A percentile compares a stretch with the other conserved stretches of the same genome.
These are phyloP conservation scores for Cucurbita ficifolia DNA, from an alignment of 306 rosid species.

Conservation along the genomic window DNA sequence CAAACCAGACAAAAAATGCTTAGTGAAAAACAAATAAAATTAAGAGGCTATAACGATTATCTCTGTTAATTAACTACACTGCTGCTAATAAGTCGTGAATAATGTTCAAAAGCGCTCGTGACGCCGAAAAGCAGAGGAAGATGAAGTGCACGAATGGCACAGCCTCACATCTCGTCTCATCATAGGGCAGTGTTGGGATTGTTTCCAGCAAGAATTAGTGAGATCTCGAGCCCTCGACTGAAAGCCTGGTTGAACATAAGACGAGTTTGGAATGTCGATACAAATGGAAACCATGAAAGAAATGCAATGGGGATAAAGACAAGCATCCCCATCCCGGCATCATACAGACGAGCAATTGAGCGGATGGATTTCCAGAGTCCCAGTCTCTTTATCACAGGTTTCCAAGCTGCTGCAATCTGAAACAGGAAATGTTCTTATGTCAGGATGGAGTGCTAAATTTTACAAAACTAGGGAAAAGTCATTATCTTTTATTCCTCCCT, in stretches of 20 bases:
- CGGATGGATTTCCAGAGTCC: conserved; percentile 81
- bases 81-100: not conserved
- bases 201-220: conserved; percentile 84
- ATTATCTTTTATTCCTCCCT: not conserved
- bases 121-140: not conserved
- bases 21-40: not conserved
- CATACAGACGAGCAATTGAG: conserved; percentile 70
- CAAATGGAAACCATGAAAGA: conserved; percentile 83
- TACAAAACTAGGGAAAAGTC: not conserved
- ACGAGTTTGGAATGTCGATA: conserved; percentile 83
- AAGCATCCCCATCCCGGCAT: conserved; percentile 93
- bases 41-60: not conserved
- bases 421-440: conserved; percentile 7
- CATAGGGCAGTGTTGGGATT: conserved; percentile 58
- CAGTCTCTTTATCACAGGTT: conserved; percentile 54
- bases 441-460: not conserved
- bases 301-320: conserved; percentile 74
- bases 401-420: conserved; percentile 94
- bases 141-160: not conserved
- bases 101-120: not conserved
- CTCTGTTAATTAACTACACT: not conserved
- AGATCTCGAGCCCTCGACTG: conserved; percentile 86
- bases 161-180: not conserved
- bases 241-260: conserved; percentile 98
- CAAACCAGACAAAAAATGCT: not conserved